These are phyloP conservation scores for Immersiporthe knoxdaviesiana DNA, from an alignment of 2,329 filamentous ascomycete genomes.

Conservation along the genomic window DNA sequence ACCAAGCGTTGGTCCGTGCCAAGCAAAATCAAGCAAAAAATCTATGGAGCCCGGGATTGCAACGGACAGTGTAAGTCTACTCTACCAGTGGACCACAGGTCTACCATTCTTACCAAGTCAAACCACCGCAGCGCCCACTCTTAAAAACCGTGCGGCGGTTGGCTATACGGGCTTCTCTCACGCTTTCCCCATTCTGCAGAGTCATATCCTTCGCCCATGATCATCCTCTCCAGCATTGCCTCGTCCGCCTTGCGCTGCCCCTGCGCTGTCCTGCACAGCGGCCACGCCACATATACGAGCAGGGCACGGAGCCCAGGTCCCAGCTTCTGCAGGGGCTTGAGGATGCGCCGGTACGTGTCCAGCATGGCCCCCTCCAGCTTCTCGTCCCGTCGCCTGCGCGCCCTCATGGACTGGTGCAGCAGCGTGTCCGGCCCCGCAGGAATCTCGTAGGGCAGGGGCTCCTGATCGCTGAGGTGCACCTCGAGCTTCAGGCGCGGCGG, in stretches of 20 bases:
- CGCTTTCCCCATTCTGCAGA: conserved; percentile 5
- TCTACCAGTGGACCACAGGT: too few species aligned
- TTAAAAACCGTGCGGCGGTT: not conserved
- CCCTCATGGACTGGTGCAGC: conserved; percentile 5
- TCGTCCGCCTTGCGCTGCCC: not conserved
- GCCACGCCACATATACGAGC: conserved; percentile 1
- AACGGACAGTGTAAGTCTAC: too few species aligned
- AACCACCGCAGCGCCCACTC: not conserved
- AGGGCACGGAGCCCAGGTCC: not conserved
- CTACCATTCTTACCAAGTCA: not conserved
- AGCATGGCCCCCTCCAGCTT: not conserved
- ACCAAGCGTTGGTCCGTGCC: too few species aligned
- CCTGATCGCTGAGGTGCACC: conserved; percentile 8
- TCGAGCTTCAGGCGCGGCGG: not conserved
- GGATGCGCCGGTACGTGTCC: not conserved
- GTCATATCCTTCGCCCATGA: not conserved
- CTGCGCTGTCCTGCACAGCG: not conserved
- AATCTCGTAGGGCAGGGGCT: not conserved
- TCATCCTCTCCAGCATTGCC: not conserved
- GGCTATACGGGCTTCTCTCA: not conserved
- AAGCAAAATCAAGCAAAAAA: too few species aligned
- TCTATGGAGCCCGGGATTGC: too few species aligned
- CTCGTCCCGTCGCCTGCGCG: not conserved
- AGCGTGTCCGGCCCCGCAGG: not conserved
- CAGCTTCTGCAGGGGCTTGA: not conserved